Evolutionary conservation across 2,329 filamentous ascomycete species (phyloP).

Genomic region (Fusarium zealandicum): DNA sequence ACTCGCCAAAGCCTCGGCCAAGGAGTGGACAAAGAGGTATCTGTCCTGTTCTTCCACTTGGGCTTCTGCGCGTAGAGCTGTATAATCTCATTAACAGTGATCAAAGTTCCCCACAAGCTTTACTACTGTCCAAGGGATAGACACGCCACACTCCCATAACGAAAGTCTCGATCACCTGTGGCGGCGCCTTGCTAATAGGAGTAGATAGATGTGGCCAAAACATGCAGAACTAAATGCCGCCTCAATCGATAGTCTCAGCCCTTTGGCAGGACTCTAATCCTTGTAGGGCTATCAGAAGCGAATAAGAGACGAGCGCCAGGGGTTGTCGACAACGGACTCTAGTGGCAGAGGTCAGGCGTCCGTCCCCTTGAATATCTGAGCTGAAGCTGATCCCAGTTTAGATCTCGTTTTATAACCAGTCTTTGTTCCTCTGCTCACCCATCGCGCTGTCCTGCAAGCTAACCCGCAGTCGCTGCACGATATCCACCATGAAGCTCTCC

Average conservation of each 20-base stretch:
- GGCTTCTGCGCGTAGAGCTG: too few species aligned
- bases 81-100: too few species aligned
- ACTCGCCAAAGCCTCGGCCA: too few species aligned
- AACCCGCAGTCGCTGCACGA: background rate
- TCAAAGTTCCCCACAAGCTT: too few species aligned
- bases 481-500: constrained; percentile 1
- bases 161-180: background rate
- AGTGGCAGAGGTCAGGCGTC: too few species aligned
- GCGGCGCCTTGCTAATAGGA: background rate
- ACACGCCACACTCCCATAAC: too few species aligned
- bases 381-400: background rate
- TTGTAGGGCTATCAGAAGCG: background rate
- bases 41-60: too few species aligned
- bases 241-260: background rate
- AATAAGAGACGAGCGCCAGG: background rate
- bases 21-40: too few species aligned
- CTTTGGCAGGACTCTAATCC: background rate
- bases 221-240: background rate
- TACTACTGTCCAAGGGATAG: too few species aligned
- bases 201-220: background rate
- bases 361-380: too few species aligned
- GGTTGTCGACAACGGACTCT: too few species aligned
- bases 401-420: background rate
- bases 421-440: background rate
- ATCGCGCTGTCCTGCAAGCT: background rate